These are phyloP conservation scores for Eragrostis nindensis DNA, from an alignment of 176 grass and related monocot genomes.

Conservation along the genomic window DNA sequence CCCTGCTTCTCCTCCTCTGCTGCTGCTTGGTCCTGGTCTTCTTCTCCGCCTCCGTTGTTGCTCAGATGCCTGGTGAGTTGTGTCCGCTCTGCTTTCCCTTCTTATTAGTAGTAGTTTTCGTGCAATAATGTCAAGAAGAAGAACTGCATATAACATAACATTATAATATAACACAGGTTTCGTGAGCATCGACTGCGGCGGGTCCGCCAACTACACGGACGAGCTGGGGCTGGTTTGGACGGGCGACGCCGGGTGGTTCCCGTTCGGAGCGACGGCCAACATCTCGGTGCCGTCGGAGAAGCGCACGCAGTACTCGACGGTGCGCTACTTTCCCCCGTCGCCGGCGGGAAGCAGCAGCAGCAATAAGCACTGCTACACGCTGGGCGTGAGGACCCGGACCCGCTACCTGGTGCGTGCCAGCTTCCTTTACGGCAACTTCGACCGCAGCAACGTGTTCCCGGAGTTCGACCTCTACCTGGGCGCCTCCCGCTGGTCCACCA, in stretches of 20 bases:
- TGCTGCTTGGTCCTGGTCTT: neutral
- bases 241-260: constrained; percentile 45
- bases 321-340: constrained; percentile 62
- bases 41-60: constrained; percentile 30
- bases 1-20: neutral
- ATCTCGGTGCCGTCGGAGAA: constrained; percentile 45
- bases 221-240: constrained; percentile 65
- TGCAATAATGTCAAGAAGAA: no score
- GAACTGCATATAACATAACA: neutral
- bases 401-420: constrained; percentile 68
- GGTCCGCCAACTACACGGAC: constrained; percentile 59
- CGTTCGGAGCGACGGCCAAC: constrained; percentile 44
- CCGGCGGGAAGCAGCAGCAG: neutral
- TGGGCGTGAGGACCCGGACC: constrained; percentile 51
- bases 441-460: constrained; percentile 73
- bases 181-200: constrained; percentile 71
- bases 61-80: constrained; percentile 53
- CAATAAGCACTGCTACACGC: constrained; percentile 73
- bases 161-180: constrained; percentile 48
- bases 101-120: no score
- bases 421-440: constrained; percentile 82
- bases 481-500: constrained; percentile 63
- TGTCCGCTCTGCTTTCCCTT: no score
- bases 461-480: constrained; percentile 82
- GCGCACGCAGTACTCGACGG: constrained; percentile 50